These are phyloP conservation scores for Pseudofabraea citricarpa DNA, from an alignment of 2,329 filamentous ascomycete species.

Conservation along the genomic window DNA sequence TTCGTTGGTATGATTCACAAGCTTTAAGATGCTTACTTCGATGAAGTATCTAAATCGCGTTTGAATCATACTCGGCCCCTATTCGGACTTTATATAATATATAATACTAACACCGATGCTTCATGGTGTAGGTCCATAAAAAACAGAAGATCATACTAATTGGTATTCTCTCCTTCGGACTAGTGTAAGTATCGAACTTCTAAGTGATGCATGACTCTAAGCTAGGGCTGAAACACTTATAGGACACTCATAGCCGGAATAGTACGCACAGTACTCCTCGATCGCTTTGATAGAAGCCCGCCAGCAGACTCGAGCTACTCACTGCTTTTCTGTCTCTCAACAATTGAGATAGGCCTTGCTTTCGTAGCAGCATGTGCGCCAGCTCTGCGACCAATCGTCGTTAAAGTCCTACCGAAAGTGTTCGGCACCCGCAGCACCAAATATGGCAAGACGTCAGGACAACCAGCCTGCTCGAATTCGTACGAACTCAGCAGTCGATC, in stretches of 20 bases:
- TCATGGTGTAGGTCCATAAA: too few species aligned
- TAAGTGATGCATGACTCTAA: background rate
- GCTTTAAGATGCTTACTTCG: too few species aligned
- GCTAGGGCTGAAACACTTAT: background rate
- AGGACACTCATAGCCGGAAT: constrained; percentile 3
- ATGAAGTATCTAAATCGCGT: too few species aligned
- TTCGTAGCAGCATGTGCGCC: constrained; percentile 9
- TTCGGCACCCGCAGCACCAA: background rate
- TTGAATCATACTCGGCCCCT: too few species aligned
- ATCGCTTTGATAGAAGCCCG: background rate
- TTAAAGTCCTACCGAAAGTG: constrained; percentile 3
- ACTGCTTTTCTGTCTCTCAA: constrained; percentile 6
- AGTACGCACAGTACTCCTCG: constrained; percentile 1
- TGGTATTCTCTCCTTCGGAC: constrained; percentile 1
- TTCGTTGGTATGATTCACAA: too few species aligned
- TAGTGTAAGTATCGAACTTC: constrained; percentile 3
- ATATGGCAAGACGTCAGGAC: background rate
- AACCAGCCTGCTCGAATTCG: background rate
- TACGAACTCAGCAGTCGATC: background rate
- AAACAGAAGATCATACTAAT: constrained; percentile 8
- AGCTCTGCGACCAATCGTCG: constrained; percentile 5
- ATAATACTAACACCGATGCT: too few species aligned
- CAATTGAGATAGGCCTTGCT: constrained; percentile 7
- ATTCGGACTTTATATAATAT: too few species aligned
- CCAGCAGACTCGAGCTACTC: background rate